phyloP scores from a whole-genome alignment of 352 stramenopile species.

The Globisporangium middletonii region DNA sequence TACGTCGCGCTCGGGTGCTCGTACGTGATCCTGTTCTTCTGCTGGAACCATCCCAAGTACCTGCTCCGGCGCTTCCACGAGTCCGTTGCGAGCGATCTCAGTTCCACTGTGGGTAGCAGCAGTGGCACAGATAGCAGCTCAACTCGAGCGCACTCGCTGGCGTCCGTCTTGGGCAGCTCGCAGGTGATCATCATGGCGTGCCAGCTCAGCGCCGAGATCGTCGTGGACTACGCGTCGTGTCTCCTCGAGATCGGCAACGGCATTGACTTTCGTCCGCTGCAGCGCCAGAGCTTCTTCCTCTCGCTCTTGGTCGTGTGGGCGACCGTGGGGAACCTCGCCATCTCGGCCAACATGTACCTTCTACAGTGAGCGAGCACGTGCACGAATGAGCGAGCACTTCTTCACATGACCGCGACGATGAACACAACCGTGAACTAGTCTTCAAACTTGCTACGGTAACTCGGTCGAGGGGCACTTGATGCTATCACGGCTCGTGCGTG shows the following conservation, averaged over 20 bases:
- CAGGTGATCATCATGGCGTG: slow-evolving; percentile 9
- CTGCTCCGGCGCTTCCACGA: neutral
- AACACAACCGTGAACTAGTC: no score
- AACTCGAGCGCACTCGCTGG: neutral
- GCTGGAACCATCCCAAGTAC: slow-evolving; percentile 3
- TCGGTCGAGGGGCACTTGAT: no score
- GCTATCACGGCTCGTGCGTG: no score
- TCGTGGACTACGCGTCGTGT: slow-evolving; percentile 20
- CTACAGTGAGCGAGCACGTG: no score
- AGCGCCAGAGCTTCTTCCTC: slow-evolving; percentile 12
- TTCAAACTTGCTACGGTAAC: no score
- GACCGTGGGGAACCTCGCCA: neutral
- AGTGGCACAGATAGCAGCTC: neutral
- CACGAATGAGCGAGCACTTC: no score
- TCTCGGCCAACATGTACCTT: neutral
- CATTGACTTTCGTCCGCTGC: neutral
- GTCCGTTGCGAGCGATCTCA: slow-evolving; percentile 1
- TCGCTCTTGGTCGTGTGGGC: slow-evolving; percentile 5
- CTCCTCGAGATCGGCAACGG: slow-evolving; percentile 11
- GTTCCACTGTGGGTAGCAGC: neutral
- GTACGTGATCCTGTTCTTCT: no score
- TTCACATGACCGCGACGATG: no score
- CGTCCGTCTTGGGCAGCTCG: slow-evolving; percentile 1
- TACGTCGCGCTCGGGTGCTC: slow-evolving; percentile 26
- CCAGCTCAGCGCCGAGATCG: slow-evolving; percentile 16